Base-by-base conservation (phyloP, 257 asterid genomes). In the Cynanchum wilfordii region DNA sequence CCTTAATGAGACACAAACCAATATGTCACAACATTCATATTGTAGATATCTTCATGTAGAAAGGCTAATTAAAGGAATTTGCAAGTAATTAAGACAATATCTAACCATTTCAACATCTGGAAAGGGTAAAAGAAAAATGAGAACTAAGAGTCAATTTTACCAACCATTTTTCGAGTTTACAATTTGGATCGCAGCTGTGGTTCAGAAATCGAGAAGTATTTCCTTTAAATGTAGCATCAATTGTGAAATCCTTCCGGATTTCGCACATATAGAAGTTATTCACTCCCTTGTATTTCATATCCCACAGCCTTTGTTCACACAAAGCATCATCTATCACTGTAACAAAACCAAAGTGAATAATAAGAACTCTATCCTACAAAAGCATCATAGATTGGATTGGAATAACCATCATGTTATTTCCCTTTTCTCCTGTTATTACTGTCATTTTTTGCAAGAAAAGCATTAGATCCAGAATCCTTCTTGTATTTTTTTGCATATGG, bases 191-290 rank as follows among this genome's bases (percentile, higher is more conserved):
- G 72, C 98, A 94, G 69, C 98, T 89, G 82, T 94, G 98, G 73
- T 94, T 94, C 69, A 94, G 90, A 84, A 94, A 94, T 70, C 98
- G 87, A 13, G 97, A 91, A 70, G 77, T 82, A 73, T 94, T 94
- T 74, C 98, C 98, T 85, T 94, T 91, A 76, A 87, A 85, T 42
- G 98, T 91, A 22, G 98, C 98, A 84, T 94, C 98, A 66, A 94
- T 94, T 58, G 90, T 92, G 77, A 94, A 94, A 79, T 94, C 91
- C 79, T 91, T 94, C 47, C 86, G 84, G 69, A 94, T 85, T 82
- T 94, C 98, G 73, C 97, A 94, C 98, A 94, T 87, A 74, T 94
- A 94, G 75, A 94, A 94, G 90, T 91, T 91, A 81, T 81, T 77
- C 45, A 86, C 89, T 54, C 82, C 92, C 76, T 84, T 79, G 81